Evolutionary conservation across 2,329 filamentous ascomycete species (phyloP).

Genomic region (Aspergillus sp.): DNA sequence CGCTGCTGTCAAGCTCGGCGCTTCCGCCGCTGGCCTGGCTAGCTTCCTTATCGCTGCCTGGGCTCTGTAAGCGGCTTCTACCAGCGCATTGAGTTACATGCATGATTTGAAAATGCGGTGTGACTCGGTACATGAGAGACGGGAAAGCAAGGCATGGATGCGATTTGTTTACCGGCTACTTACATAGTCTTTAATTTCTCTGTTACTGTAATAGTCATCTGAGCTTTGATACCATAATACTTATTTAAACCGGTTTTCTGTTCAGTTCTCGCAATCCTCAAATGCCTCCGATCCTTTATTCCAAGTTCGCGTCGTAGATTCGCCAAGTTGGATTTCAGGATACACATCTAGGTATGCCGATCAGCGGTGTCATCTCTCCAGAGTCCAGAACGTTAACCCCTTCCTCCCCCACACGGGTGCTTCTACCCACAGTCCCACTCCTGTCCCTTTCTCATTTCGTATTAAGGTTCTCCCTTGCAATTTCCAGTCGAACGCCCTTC

Average conservation of each 20-base stretch:
- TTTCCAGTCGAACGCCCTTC: too few species aligned
- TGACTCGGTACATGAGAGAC: conserved; percentile 2
- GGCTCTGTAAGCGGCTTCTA: conserved; percentile 31
- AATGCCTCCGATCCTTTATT: neutral
- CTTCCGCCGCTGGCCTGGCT: conserved; percentile 34
- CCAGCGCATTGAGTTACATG: neutral
- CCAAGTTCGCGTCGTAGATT: too few species aligned
- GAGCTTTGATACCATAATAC: conserved; percentile 3
- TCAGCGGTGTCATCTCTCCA: too few species aligned
- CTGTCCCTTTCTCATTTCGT: too few species aligned
- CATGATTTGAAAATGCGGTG: neutral
- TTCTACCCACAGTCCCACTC: too few species aligned
- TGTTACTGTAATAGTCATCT: conserved; percentile 11
- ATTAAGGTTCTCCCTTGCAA: too few species aligned
- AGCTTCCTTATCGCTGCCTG: conserved; percentile 38
- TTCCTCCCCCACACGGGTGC: too few species aligned
- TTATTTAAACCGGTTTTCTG: neutral
- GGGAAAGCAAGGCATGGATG: conserved; percentile 1
- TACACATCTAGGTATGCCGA: neutral
- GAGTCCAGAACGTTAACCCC: too few species aligned
- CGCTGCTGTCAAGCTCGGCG: conserved; percentile 34
- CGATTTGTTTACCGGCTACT: conserved; percentile 8
- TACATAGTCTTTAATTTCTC: conserved; percentile 12
- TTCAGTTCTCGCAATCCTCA: neutral
- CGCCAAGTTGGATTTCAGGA: neutral